Evolutionary conservation across 1,139 yeast species (phyloP), one percentile per base, ranked within the genome.

Genomic region (Schizosaccharomyces versatilis): DNA sequence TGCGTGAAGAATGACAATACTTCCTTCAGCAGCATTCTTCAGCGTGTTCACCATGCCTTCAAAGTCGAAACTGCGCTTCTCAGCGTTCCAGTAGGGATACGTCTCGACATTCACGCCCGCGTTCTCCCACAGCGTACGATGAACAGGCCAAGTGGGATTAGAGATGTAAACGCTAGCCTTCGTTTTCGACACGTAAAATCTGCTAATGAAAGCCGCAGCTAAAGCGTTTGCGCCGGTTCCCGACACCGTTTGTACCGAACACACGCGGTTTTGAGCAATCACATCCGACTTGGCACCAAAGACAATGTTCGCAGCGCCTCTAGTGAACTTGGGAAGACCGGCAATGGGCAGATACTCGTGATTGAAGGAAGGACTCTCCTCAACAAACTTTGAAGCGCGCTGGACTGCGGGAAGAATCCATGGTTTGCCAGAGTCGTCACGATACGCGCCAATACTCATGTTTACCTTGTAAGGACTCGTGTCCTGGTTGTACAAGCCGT

Each of bases 121-220:
- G 58, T 77, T 73, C 61, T 75, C 73, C 67, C 84, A 90, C 62
- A 90, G 83, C 66, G 81, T 84, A 67, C 76, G 73, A 70, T 90
- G 98, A 72, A 88, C 90, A 56, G 90, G 95, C 98, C 98, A 90
- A 36, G 98, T 88, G 59, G 98, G 98, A 60, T 77, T 73, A 8
- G 95, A 83, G 57, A 88, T 69, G 69, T 85, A 88, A 53, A 90
- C 73, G 38, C 74, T 71, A 38, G 59, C 54, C 9, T 53, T 47
- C 17, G 3, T 38, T 12, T 49, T 14, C 32, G 5, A 8, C 7
- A 53, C 54, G 77, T 74, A 17, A 69, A 63, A 54, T 63, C 66
- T 54, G 64, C 66, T 57, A 54, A 88, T 69, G 64, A 90, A 84
- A 59, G 74, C 73, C 15, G 88, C 95, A 32, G 88, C 94, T 64